Base-by-base conservation (phyloP, 1,139 yeast species). In the Diutina mesorugosa region DNA sequence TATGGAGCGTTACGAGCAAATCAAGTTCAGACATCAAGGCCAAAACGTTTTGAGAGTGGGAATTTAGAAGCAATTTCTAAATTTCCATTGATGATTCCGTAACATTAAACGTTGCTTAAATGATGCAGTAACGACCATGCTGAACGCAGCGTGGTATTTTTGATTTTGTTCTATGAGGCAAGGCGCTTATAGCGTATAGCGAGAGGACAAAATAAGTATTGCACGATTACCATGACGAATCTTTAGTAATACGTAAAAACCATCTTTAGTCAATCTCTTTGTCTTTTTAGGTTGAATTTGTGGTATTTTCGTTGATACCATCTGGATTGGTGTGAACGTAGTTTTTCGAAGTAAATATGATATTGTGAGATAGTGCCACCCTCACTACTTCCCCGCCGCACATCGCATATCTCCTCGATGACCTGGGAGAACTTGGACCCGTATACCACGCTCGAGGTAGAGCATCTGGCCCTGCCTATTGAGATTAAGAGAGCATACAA, bases 11-110 rank as follows among this genome's bases (percentile, higher is more conserved):
- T 88, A 90, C 61, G 98, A 90, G 60, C 85, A 87, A 21, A 84
- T 93, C 55, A 88, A 89, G 64, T 84, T 90, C 69, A 79, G 97
- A 66, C 90, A 88, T 67, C 97, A 91, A 71, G 82, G 97, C 57
- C 89, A 89, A 63, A 87, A 87, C 64, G 81, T 93, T 50, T 84
- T 88, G 67, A 82, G 99, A 3, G 59, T 59, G 16, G 62, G 62
- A 0, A 57, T 59, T 18, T 60, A n/a, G 21, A 4, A 16, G 16
- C 8, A 35, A 6, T 35, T 4, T 10, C 14, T 10, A 32, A 32
- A 10, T 32, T 32, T 32, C 12, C 12, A 32, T 8, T 32, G 9
- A 9, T 32, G 9, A 9, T 32, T 32, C 12, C 9, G 35, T 32
- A 5, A 10, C 6, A 35, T 35, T 10, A n/a, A 10, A 10, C 14